Evolutionary conservation across 805 yeast species (phyloP), one percentile per base, ranked within the genome.

Genomic region (Candida qinlingensis): DNA sequence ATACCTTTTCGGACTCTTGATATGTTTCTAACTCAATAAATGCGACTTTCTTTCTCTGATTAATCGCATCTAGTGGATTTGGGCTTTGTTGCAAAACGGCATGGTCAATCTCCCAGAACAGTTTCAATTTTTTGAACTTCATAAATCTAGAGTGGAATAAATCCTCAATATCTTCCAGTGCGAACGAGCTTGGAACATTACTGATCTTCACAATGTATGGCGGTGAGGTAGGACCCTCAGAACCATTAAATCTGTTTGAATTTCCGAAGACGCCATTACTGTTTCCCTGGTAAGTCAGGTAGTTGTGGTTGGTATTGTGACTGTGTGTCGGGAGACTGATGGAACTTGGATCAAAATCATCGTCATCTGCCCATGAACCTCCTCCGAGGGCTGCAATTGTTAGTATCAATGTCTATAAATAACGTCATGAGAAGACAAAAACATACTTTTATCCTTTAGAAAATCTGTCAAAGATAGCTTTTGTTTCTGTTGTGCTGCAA

Each of bases 171-270:
- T 77, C 73, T 45, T 68, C 68, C 26, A 77, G 73, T 45, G 77
- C 72, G 36, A 81, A 73, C 26, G 73, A 72, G 3, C 77, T 69
- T 0, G 90, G 87, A 36, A 86, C 63, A 51, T 81, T 80, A 6
- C 77, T 63, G 46, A 86, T 71, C 60, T 83, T 85, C 41, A 79
- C 78, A 48, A 84, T 83, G 60, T 72, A 84, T 2, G 91, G 91
- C 1, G 87, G 85, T 0, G 53, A 42, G 30, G 42, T 37, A 12
- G 53, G 46, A 19, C 46, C 47, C 13, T 29, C 36, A 37, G 6
- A 19, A 13, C 26, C 35, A 5, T 44, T 44, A 13, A 30, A 39
- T 27, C 45, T 30, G 26, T 34, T 30, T 35, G 7, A 30, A 19
- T n/a, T 37, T 12, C 45, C 40, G 30, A 45, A 51, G 6, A 13